Base-by-base conservation (phyloP, 2,329 filamentous ascomycete species). In the Colletotrichum sp. region DNA sequence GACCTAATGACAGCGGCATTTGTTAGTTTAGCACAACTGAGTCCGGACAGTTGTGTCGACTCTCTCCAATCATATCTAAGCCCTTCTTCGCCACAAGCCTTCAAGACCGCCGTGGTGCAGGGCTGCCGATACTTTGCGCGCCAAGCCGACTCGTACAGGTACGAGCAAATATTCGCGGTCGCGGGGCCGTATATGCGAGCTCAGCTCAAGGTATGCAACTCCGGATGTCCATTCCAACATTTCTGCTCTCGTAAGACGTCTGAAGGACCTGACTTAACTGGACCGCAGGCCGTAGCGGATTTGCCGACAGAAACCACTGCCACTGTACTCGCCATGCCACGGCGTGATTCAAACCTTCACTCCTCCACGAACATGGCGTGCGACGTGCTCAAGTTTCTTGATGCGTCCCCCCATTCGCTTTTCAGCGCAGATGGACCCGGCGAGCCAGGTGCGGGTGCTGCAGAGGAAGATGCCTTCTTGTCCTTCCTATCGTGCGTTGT, bases 1-100 rank as follows among this genome's bases (percentile, higher is more conserved):
- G 89, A 93, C 74, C 87, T 93, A 79, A 91, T 93, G 84, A 93
- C 92, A 18, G 91, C 91, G 48, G 89, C 92, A 5, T 93, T 94
- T 80, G 91, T 94, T 71, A 92, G 91, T 81, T 84, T 94, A 55
- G 87, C 90, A 15, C 89, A 93, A 78, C 85, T 94, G 43, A 91
- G 91, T 79, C 88, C 92, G 70, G 90, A 93, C 65, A 86, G 87
- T 69, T 90, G 88, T 74, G 86, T 92, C 65, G 90, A 91, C 58
- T 88, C 87, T 27, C 86, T 94, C 5, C 88, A 90, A 62, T 84
- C 86, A 10, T 94, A 92, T 77, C 87, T 93, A 62, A 86, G 89
- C 43, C 83, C 88, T n/a, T 87, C 86, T 70, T 86, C 92, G 2
- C 91, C 92, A 10, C 84, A 87, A 68, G 87, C 85, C 68, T 93